phyloP scores from a whole-genome alignment of 1,284 basidiomycete species.

The Coriolopsis trogii region DNA sequence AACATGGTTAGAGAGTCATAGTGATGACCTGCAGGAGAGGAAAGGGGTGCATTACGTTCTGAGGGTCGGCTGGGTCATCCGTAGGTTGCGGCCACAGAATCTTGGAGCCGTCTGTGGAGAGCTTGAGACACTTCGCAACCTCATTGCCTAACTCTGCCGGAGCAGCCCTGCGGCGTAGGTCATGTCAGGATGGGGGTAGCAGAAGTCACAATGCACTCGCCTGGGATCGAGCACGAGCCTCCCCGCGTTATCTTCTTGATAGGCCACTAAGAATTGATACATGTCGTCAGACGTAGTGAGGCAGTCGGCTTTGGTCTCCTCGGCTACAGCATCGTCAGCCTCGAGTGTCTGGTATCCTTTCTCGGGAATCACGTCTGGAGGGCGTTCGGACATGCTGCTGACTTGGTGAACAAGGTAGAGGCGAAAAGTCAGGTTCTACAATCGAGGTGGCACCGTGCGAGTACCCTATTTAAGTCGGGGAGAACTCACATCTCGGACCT shows the following conservation, averaged over 20 bases:
- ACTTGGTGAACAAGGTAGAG: too few relatives aligned
- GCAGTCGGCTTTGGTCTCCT: too few relatives aligned
- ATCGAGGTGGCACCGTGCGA: too few relatives aligned
- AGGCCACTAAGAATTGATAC: conserved; percentile 5
- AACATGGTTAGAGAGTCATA: conserved; percentile 66
- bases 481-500: too few relatives aligned
- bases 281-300: too few relatives aligned
- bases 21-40: conserved; percentile 62
- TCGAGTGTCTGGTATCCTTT: too few relatives aligned
- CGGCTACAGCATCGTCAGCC: too few relatives aligned
- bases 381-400: too few relatives aligned
- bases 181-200: not conserved
- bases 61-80: conserved; percentile 63
- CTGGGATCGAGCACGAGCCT: conserved; percentile 5
- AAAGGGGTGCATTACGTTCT: too few relatives aligned
- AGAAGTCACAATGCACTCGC: not conserved
- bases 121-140: conserved; percentile 51
- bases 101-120: conserved; percentile 46
- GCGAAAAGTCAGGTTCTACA: too few relatives aligned
- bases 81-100: conserved; percentile 65
- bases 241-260: conserved; percentile 3
- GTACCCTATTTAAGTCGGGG: too few relatives aligned
- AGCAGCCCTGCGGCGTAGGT: not conserved
- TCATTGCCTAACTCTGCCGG: conserved; percentile 46
- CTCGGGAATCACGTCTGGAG: too few relatives aligned